Base-by-base conservation (phyloP, 2,329 filamentous ascomycete species). In the Ophiostoma quercus region DNA sequence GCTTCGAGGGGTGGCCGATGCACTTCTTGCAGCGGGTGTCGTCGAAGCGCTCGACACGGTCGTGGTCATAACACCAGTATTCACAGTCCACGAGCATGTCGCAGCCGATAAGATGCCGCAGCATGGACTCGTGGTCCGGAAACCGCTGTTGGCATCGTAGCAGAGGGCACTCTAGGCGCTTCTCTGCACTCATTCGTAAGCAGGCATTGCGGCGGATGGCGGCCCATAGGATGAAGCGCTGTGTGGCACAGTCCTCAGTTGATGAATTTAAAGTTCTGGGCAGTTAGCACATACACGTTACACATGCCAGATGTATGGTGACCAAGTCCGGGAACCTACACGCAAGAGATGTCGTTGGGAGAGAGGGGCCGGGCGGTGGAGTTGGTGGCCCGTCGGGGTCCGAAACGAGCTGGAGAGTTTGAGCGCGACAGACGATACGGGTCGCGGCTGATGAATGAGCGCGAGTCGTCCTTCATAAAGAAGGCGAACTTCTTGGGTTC, bases 11-110 rank as follows among this genome's bases (percentile, higher is more conserved):
- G 51, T 84, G 83, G n/a, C 80, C 80, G 22, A 82, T 75, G 73
- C 83, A 85, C 54, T 80, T 79, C 69, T 81, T 82, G 77, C 83
- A 85, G 74, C 82, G 81, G 73, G 79, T 77, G 73, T 86, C 83
- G 76, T 82, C 82, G 75, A 86, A 85, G 51, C 79, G 79, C 75
- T 87, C 84, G 70, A 82, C 78, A 73, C 80, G 81, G 75, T 79
- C 81, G 74, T 85, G 85, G 51, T 85, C 82, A 74, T 84, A 86
- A 75, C 84, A 87, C 79, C 83, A 82, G 73, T 86, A 87, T 78
- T 86, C 82, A 70, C 83, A 83, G 3, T 79, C 79, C 34, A 79
- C 75, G 41, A 87, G 80, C 74, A 83, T 79, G 39, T 79, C 77
- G 74, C 84, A 86, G 54, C 76, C 76, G 71, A 82, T 81, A 11